phyloP scores from a whole-genome alignment of 2,329 filamentous ascomycete genomes.

The Triangularia verruculosa region DNA sequence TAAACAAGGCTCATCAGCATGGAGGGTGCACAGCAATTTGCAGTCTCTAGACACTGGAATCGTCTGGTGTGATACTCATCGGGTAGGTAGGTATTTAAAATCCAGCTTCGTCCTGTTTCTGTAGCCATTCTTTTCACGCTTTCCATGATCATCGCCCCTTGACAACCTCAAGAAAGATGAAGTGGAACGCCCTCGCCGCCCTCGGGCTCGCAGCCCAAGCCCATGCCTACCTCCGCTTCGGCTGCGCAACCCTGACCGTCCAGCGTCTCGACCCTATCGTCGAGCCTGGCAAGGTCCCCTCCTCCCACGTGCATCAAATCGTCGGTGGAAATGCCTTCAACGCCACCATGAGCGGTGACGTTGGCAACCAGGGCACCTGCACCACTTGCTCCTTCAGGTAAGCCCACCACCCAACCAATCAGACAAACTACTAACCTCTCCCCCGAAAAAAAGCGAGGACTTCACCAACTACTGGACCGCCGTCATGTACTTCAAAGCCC shows the following conservation, averaged over 20 bases:
- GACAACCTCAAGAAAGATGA: slow-evolving; percentile 20
- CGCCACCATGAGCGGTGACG: slow-evolving; percentile 26
- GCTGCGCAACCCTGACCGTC: slow-evolving; percentile 29
- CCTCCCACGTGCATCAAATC: slow-evolving; percentile 28
- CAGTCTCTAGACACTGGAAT: no score
- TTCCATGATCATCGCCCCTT: neutral
- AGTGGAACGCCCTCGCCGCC: slow-evolving; percentile 8
- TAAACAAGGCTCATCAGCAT: neutral
- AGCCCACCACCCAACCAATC: neutral
- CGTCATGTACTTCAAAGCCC: slow-evolving; percentile 29
- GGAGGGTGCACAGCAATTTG: no score
- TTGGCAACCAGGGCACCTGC: slow-evolving; percentile 25
- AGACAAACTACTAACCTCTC: slow-evolving; percentile 7
- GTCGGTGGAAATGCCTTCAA: slow-evolving; percentile 30
- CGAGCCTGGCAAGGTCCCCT: slow-evolving; percentile 26
- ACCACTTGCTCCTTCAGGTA: slow-evolving; percentile 26
- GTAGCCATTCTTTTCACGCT: neutral
- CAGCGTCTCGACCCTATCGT: slow-evolving; percentile 29
- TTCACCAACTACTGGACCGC: slow-evolving; percentile 33
- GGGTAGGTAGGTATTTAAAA: neutral
- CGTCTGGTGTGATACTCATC: no score
- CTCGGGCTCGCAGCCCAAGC: slow-evolving; percentile 18
- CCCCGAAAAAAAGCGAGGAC: slow-evolving; percentile 30
- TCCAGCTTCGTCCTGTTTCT: neutral
- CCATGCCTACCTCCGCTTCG: slow-evolving; percentile 30